These are phyloP conservation scores for Naganishia antarctica DNA, from an alignment of 768 basidiomycete species.

Conservation along the genomic window DNA sequence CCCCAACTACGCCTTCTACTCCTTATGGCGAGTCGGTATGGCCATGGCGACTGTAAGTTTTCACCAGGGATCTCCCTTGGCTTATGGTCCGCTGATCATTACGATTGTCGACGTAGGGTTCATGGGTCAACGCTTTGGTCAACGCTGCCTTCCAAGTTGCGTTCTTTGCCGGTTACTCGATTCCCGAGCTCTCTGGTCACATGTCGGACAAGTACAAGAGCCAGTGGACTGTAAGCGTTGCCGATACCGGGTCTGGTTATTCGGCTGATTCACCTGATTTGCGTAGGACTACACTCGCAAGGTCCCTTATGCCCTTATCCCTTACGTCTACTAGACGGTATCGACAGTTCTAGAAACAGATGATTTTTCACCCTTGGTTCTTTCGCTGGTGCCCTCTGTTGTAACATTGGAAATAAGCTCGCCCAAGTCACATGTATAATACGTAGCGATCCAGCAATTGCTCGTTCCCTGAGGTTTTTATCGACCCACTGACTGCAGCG, in stretches of 20 bases:
- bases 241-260: not conserved
- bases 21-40: constrained; percentile 32
- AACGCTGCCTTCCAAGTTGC: constrained; percentile 25
- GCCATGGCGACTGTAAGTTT: constrained; percentile 30
- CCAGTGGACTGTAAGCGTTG: constrained; percentile 22
- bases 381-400: too few relatives aligned
- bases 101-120: constrained; percentile 21
- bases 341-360: too few relatives aligned
- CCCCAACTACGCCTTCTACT: constrained; percentile 36
- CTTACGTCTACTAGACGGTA: constrained; percentile 32
- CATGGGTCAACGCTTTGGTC: constrained; percentile 24
- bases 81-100: not conserved
- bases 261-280: not conserved
- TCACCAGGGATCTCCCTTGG: not conserved
- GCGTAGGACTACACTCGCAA: constrained; percentile 30
- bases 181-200: constrained; percentile 27
- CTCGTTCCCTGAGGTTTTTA: too few relatives aligned
- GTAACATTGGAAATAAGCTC: not conserved
- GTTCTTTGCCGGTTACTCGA: constrained; percentile 23
- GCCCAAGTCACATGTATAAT: not conserved
- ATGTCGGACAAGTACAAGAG: constrained; percentile 23
- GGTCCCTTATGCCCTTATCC: constrained; percentile 35
- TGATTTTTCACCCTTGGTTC: too few relatives aligned
- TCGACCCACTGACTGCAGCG: too few relatives aligned
- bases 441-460: constrained; percentile 3